Base-by-base conservation (phyloP, 768 basidiomycete species). In the Rubroboletus pulcherrimus region DNA sequence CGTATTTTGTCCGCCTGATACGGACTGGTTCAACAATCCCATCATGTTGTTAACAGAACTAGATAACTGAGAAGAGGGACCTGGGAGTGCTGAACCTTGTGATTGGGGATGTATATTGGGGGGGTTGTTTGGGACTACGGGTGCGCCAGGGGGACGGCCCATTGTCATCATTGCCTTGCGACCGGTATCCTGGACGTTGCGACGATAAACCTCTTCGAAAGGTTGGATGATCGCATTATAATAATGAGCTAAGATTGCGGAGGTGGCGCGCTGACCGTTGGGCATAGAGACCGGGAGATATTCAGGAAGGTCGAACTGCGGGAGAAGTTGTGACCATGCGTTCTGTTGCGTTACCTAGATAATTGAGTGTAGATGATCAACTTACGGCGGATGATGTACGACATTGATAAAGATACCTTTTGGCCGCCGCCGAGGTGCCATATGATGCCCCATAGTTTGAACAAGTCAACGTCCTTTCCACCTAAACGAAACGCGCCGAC, bases 381-480 rank as follows among this genome's bases (percentile, higher is more conserved):
- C 58, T 61, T 55, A 49, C 33, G 49, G 49, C 42, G 57, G 56
- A 56, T 26, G 58, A 60, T 53, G 53, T 33, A 47, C 49, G 55
- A 45, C 26, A 51, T 49, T 44, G 55, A 63, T 41, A 19, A 51
- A 74, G 80, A 64, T 73, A 91, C 91, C 64, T 78, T 81, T 58
- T 72, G 68, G 17, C 76, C 75, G 30, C 90, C 90, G 26, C 91
- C 91, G 35, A 72, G 62, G 59, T 82, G 78, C 54, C 73, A 73
- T 43, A 89, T 85, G 40, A 81, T 57, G 12, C 76, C 77, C 84
- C 86, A 92, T 10, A 93, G 71, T 64, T 78, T 87, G 70, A 87
- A 85, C n/a, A 93, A 69, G 66, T 89, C 86, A 43, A 93, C 72
- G 61, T 91, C 89, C 67, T 80, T 86, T 17, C 87, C 88, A 3